A percentile compares a stretch with the other conserved stretches of the same genome.
phyloP scores from a whole-genome alignment of 176 grass and related monocot species.

The Pontederia crassipes region DNA sequence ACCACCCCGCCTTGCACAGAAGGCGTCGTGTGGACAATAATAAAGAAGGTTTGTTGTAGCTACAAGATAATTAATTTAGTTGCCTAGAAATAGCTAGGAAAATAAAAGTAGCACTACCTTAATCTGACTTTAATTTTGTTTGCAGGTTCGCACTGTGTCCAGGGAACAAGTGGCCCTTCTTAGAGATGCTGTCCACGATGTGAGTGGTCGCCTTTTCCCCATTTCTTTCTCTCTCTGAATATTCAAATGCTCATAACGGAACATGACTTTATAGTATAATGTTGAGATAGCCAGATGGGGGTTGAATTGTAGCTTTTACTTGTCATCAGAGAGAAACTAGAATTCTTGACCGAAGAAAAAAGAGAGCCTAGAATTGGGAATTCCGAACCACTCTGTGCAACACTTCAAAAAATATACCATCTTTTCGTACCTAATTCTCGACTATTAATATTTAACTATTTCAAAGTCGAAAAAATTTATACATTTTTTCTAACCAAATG shows the following conservation, averaged over 20 bases:
- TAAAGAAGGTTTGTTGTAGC: constrained; percentile 31
- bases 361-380: no score
- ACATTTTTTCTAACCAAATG: no score
- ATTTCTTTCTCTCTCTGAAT: not conserved
- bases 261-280: no score
- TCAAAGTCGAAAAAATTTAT: no score
- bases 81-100: not conserved
- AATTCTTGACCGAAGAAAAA: no score
- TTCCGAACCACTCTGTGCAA: no score
- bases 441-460: no score
- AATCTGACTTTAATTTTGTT: not conserved
- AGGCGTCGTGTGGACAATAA: constrained; percentile 65
- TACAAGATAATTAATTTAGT: not conserved
- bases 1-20: constrained; percentile 60
- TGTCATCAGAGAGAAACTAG: no score
- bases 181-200: constrained; percentile 54
- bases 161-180: constrained; percentile 45
- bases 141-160: constrained; percentile 48
- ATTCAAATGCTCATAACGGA: not conserved
- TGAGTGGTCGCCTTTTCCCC: constrained; percentile 14
- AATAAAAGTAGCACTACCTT: not conserved
- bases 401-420: no score
- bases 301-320: no score
- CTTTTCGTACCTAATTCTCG: no score
- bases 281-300: no score